These are phyloP conservation scores for Ramichloridium luteum DNA, from an alignment of 2,329 filamentous ascomycete genomes.

Conservation along the genomic window DNA sequence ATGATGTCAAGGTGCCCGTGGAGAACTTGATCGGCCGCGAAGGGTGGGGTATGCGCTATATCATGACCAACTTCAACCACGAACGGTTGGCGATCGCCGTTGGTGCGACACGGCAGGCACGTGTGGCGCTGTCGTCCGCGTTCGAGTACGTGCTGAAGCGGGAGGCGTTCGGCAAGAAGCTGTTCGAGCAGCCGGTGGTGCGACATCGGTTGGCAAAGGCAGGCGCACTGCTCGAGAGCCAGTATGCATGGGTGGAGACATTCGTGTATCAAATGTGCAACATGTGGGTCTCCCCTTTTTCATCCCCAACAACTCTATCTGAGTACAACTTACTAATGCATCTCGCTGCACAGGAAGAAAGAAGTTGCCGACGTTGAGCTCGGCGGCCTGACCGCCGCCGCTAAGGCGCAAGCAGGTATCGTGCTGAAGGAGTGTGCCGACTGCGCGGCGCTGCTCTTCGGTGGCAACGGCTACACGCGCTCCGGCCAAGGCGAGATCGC, in stretches of 20 bases:
- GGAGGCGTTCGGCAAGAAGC: constrained; percentile 54
- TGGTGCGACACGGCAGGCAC: constrained; percentile 48
- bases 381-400: constrained; percentile 58
- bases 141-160: constrained; percentile 53
- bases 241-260: constrained; percentile 61
- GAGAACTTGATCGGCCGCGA: constrained; percentile 59
- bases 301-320: too few relatives aligned
- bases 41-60: constrained; percentile 59
- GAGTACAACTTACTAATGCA: too few relatives aligned
- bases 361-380: constrained; percentile 50
- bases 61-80: constrained; percentile 54
- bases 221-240: constrained; percentile 54
- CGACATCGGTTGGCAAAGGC: constrained; percentile 60
- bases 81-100: constrained; percentile 58
- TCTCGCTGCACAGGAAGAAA: constrained; percentile 27
- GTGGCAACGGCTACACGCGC: constrained; percentile 59
- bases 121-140: constrained; percentile 47
- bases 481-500: constrained; percentile 57
- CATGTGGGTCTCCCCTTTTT: constrained; percentile 29
- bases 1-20: constrained; percentile 60
- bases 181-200: constrained; percentile 65
- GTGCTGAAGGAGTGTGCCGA: constrained; percentile 61
- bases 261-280: constrained; percentile 57
- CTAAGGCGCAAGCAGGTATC: constrained; percentile 60
- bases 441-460: constrained; percentile 57